Percentiles rank a stretch among this genome's conserved stretches.
Conservation (phyloP, 2,329 filamentous ascomycete species). For the Penicillium polonicum region DNA sequence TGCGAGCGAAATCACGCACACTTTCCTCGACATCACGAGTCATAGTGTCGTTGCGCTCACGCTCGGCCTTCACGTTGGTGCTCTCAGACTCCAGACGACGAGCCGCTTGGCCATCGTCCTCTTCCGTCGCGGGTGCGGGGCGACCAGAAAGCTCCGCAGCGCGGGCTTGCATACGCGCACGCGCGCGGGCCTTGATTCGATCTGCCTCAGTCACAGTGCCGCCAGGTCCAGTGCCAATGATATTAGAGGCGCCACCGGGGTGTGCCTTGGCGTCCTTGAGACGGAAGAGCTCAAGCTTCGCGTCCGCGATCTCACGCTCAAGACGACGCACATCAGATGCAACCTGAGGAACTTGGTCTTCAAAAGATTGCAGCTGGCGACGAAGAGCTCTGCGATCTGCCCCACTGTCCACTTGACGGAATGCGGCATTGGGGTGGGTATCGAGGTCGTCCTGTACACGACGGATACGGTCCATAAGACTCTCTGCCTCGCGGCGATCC, state of each 20-base stretch:
- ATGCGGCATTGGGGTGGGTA: constrained; percentile 73
- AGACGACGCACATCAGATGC: constrained; percentile 88
- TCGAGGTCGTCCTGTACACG: constrained; percentile 94
- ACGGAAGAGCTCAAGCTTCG: constrained; percentile 87
- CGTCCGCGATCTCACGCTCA: constrained; percentile 89
- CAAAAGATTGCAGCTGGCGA: constrained; percentile 82
- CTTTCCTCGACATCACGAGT: constrained; percentile 95
- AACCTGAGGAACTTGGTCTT: constrained; percentile 85
- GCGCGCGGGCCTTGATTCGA: constrained; percentile 88
- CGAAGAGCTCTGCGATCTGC: constrained; percentile 83
- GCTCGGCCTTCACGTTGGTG: constrained; percentile 75
- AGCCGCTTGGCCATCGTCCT: constrained; percentile 74
- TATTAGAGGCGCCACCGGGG: constrained; percentile 73
- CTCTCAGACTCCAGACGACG: constrained; percentile 88
- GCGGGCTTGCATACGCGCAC: constrained; percentile 98
- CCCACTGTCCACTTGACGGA: constrained; percentile 73
- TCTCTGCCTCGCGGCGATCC: constrained; percentile 88
- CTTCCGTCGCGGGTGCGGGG: constrained; percentile 64
- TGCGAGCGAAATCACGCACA: constrained; percentile 79
- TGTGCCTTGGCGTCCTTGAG: constrained; percentile 90
- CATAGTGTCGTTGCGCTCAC: constrained; percentile 94
- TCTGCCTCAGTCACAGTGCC: constrained; percentile 90
- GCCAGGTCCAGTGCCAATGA: constrained; percentile 90
- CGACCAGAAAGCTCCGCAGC: constrained; percentile 88
- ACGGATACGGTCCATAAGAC: constrained; percentile 87